Base-by-base conservation (phyloP, 2,329 filamentous ascomycete genomes). In the Cladosporium velox region DNA sequence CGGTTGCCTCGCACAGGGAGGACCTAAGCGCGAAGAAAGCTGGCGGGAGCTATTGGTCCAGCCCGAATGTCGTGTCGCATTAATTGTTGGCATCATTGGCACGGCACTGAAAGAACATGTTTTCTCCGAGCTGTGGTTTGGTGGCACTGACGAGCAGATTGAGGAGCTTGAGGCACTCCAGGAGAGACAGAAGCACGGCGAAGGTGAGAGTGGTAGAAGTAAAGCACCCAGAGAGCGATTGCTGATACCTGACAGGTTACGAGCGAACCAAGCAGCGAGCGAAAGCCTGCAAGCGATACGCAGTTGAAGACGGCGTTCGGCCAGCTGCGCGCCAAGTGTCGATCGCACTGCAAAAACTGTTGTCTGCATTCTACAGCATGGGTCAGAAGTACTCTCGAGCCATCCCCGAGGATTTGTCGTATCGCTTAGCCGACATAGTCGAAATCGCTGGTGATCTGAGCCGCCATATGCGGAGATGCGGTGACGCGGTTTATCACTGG, bases 141-240 rank as follows among this genome's bases (percentile, higher is more conserved):
- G 74, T 4, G 73, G 61, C 18, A 64, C 67, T 5, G 47, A 58
- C 12, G 51, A 65, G 1, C 59, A 69, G 1, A 47, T 70, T 32
- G 51, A 60, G 35, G 55, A 76, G 51, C 73, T 82, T 61, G 72
- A 79, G 52, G 63, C 77, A 61, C 76, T 77, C 69, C 77, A 82
- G 64, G 70, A 76, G 34, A 72, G 77, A 54, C 73, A 75, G n/a
- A 75, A 75, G 72, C 65, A 78, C 71, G 70, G 77, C 75, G 75
- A 82, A 78, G 80, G 74, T 76, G 55, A 65, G 71, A 14, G 26
- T 8, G 8, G 8, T 21, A 21, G n/a, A 47, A 21, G 47, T 64
- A 70, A 14, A 12, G 24, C 21, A 52, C n/a, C 11, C 11, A 49
- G 21, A 41, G 49, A 11, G 6, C 61, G 18, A 58, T 71, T 52